A percentile compares a stretch with the other conserved stretches of the same genome.
These are phyloP conservation scores for Diversispora epigaea DNA, from an alignment of 192 early-diverging fungal genomes.

Conservation along the genomic window DNA sequence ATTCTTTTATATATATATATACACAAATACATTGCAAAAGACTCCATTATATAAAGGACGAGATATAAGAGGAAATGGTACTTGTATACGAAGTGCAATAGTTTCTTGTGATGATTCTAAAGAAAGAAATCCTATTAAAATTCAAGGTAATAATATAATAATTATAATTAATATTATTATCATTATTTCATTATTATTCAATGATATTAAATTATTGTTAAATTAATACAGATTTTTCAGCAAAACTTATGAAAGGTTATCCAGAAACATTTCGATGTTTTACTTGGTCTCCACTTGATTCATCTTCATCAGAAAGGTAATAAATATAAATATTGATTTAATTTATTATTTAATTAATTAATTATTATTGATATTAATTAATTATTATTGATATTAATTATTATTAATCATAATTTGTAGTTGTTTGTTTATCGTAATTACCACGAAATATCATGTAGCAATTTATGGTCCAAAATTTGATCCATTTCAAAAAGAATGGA, in stretches of 20 bases:
- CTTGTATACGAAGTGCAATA: not conserved
- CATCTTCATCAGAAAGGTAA: not conserved
- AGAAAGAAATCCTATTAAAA: not conserved
- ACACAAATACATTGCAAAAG: not conserved
- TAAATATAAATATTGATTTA: not conserved
- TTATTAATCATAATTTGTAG: not conserved
- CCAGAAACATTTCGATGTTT: slow-evolving; percentile 23
- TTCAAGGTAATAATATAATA: not conserved
- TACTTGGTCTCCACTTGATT: slow-evolving; percentile 23
- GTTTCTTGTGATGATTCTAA: not conserved
- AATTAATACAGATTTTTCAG: not conserved
- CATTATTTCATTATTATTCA: too few species aligned
- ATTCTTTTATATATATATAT: not conserved
- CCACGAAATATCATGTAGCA: slow-evolving; percentile 27
- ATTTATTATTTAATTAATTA: not conserved
- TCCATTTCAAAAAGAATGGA: not conserved
- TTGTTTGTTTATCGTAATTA: slow-evolving; percentile 26
- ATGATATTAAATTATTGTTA: too few species aligned
- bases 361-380: too few species aligned
- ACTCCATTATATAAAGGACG: slow-evolving; percentile 19
- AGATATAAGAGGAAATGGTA: not conserved
- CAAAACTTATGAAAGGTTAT: not conserved
- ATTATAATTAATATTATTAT: not conserved
- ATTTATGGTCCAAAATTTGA: slow-evolving; percentile 24
- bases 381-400: not conserved